These are phyloP conservation scores for Colletotrichum sp. DNA, from an alignment of 2,329 filamentous ascomycete species.

Conservation along the genomic window DNA sequence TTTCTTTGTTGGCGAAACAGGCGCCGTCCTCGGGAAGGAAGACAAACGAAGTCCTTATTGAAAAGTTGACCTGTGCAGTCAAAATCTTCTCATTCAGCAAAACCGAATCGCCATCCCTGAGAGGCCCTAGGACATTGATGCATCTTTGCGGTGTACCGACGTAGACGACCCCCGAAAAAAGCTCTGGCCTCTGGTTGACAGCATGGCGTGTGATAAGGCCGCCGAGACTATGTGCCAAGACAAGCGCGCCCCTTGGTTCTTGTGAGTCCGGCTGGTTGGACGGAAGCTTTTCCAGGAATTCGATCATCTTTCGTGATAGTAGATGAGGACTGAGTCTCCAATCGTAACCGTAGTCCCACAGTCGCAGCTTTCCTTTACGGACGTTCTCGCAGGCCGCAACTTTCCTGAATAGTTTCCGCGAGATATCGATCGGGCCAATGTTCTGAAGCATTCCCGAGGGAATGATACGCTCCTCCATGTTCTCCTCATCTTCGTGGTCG, in stretches of 20 bases:
- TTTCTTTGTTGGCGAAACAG: constrained; percentile 85
- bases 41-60: constrained; percentile 83
- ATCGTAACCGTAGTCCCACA: constrained; percentile 94
- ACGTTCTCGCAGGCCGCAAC: constrained; percentile 77
- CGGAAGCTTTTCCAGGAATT: constrained; percentile 75
- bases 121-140: constrained; percentile 87
- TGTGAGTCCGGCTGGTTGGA: constrained; percentile 70
- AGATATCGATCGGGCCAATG: constrained; percentile 91
- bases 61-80: constrained; percentile 93
- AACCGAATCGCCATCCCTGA: constrained; percentile 92
- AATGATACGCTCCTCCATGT: constrained; percentile 82
- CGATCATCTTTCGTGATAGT: constrained; percentile 72
- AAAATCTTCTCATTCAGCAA: constrained; percentile 87
- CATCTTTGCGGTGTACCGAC: constrained; percentile 86
- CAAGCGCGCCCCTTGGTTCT: constrained; percentile 75
- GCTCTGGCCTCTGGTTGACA: constrained; percentile 82
- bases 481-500: constrained; percentile 80
- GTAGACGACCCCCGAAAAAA: constrained; percentile 86
- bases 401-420: constrained; percentile 79
- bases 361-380: constrained; percentile 71
- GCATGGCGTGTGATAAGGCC: constrained; percentile 88
- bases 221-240: constrained; percentile 87
- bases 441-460: constrained; percentile 89
- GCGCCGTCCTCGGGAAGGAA: constrained; percentile 86
- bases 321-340: constrained; percentile 87